Conservation (phyloP, 2,329 filamentous ascomycete genomes). For the Colletotrichum sp. region DNA sequence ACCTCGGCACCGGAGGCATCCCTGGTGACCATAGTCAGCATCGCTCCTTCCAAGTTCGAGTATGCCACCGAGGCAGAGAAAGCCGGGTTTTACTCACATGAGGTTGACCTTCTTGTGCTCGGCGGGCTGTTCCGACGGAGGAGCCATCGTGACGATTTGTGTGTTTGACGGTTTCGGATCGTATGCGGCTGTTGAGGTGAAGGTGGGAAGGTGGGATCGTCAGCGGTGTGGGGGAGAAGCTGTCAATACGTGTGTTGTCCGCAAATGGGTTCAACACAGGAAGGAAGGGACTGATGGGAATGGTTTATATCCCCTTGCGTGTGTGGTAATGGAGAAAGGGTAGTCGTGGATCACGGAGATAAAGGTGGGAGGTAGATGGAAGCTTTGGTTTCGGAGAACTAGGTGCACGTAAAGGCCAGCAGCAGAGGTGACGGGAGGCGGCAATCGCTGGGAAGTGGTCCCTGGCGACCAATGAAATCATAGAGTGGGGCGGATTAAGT, state of each 20-base stretch:
- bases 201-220: conserved; percentile 14
- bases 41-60: conserved; percentile 1
- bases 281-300: not conserved
- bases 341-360: conserved; percentile 18
- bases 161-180: conserved; percentile 11
- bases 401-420: conserved; percentile 16
- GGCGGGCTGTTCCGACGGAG: conserved; percentile 55
- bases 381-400: conserved; percentile 14
- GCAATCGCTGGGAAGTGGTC: conserved; percentile 10
- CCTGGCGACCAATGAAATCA: conserved; percentile 25
- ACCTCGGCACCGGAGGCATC: conserved; percentile 88
- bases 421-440: conserved; percentile 13
- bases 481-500: conserved; percentile 24
- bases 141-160: conserved; percentile 66
- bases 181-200: not conserved
- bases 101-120: conserved; percentile 83
- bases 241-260: conserved; percentile 3
- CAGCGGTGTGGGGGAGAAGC: conserved; percentile 6
- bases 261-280: not conserved
- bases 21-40: conserved; percentile 57
- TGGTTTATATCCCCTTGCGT: conserved; percentile 1
- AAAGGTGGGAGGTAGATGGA: conserved; percentile 9
- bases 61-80: not conserved
- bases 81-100: conserved; percentile 61
- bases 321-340: not conserved